Evolutionary conservation across 2,329 filamentous ascomycete species (phyloP).

Genomic region (Spiromastix sp.): DNA sequence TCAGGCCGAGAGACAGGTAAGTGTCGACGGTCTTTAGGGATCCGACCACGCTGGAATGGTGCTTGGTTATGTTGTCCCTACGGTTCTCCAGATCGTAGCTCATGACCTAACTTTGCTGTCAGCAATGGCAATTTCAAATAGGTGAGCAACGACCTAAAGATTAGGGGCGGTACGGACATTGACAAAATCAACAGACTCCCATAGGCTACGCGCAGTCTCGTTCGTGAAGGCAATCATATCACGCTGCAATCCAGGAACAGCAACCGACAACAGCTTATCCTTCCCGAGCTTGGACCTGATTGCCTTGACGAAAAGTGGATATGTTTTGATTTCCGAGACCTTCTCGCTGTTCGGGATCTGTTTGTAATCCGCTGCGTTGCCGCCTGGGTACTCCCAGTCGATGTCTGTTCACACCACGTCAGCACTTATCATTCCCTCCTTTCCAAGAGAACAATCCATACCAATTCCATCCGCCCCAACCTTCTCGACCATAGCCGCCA

Average conservation of each 20-base stretch:
- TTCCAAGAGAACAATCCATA: slow-evolving; percentile 22
- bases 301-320: slow-evolving; percentile 49
- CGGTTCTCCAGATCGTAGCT: slow-evolving; percentile 63
- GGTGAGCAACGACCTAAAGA: neutral
- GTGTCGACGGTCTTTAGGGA: slow-evolving; percentile 46
- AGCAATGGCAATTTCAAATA: neutral
- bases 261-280: slow-evolving; percentile 53
- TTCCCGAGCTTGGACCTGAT: slow-evolving; percentile 49
- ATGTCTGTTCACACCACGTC: slow-evolving; percentile 37
- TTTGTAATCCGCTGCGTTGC: slow-evolving; percentile 57
- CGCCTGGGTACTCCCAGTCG: slow-evolving; percentile 55
- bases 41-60: slow-evolving; percentile 53
- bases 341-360: slow-evolving; percentile 47
- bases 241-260: slow-evolving; percentile 50
- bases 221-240: slow-evolving; percentile 59
- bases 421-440: no score
- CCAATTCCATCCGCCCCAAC: slow-evolving; percentile 57
- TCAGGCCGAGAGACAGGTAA: slow-evolving; percentile 49
- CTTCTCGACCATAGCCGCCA: slow-evolving; percentile 50
- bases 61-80: slow-evolving; percentile 51
- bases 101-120: slow-evolving; percentile 54
- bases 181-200: slow-evolving; percentile 52
- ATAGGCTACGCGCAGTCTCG: slow-evolving; percentile 48
- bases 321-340: slow-evolving; percentile 50
- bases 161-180: slow-evolving; percentile 30